These are phyloP conservation scores for Bipolaris cookei DNA, from an alignment of 2,329 filamentous ascomycete species.

Conservation along the genomic window DNA sequence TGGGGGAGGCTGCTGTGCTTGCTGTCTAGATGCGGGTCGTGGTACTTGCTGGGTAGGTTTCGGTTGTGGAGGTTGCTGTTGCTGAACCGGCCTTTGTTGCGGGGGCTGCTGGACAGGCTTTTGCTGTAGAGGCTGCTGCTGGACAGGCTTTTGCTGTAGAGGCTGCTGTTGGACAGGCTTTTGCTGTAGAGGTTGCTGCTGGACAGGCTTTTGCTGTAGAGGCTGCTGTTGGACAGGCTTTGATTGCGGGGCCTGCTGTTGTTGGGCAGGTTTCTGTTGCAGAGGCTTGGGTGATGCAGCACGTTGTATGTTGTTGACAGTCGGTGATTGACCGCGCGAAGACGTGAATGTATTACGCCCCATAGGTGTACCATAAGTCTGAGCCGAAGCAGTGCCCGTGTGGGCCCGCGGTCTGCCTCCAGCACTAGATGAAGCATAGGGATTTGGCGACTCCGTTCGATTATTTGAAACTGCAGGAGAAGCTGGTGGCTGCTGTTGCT, in stretches of 20 bases:
- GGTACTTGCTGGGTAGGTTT: slow-evolving; percentile 3
- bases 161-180: background rate
- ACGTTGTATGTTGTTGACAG: slow-evolving; percentile 42
- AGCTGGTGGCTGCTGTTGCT: slow-evolving; percentile 10
- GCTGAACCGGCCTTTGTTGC: background rate
- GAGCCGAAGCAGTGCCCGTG: slow-evolving; percentile 46
- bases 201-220: background rate
- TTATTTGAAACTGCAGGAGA: slow-evolving; percentile 21
- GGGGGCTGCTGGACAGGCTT: background rate
- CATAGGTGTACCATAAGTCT: slow-evolving; percentile 43
- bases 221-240: background rate
- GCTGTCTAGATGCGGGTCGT: slow-evolving; percentile 7
- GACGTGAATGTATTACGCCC: slow-evolving; percentile 47
- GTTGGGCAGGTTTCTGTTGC: background rate
- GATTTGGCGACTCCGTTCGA: slow-evolving; percentile 63
- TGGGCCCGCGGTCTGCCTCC: slow-evolving; percentile 44
- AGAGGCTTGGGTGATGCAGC: slow-evolving; percentile 52
- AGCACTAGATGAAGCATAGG: slow-evolving; percentile 57
- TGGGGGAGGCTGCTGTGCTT: background rate
- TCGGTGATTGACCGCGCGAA: slow-evolving; percentile 49
- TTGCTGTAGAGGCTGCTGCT: background rate
- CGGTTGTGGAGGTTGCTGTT: background rate
- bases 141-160: background rate
- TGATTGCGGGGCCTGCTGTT: background rate
- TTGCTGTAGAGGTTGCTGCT: background rate